These are phyloP conservation scores for Ceratobasidium theobromae DNA, from an alignment of 1,284 basidiomycete species.

Conservation along the genomic window DNA sequence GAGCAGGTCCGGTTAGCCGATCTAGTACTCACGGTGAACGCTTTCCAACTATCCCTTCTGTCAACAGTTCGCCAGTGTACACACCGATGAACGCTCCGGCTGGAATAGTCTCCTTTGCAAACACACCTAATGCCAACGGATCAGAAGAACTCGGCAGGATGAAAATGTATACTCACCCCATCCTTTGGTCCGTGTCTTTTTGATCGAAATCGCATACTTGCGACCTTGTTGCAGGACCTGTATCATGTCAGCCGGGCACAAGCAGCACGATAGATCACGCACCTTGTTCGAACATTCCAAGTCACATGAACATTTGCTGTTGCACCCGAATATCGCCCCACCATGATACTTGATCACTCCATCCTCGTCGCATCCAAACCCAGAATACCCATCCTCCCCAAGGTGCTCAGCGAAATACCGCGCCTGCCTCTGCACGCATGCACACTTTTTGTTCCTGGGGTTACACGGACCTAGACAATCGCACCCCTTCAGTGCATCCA, in stretches of 20 bases:
- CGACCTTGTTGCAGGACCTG: conserved; percentile 84
- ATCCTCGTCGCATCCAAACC: conserved; percentile 66
- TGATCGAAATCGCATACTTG: conserved; percentile 59
- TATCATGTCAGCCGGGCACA: background rate
- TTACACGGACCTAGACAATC: conserved; percentile 72
- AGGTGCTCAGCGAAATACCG: conserved; percentile 42
- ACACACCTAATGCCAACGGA: conserved; percentile 55
- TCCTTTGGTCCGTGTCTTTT: conserved; percentile 56
- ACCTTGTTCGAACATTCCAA: conserved; percentile 82
- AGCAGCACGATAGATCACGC: conserved; percentile 38
- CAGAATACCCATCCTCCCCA: conserved; percentile 38
- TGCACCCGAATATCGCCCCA: conserved; percentile 85
- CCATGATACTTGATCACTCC: conserved; percentile 55
- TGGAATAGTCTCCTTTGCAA: conserved; percentile 64
- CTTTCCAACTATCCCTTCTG: conserved; percentile 62
- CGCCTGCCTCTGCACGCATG: conserved; percentile 63
- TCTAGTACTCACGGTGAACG: conserved; percentile 62
- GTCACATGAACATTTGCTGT: conserved; percentile 76
- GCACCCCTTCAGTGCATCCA: conserved; percentile 62
- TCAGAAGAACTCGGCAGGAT: background rate
- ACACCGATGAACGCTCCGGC: conserved; percentile 75
- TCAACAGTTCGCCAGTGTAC: conserved; percentile 82
- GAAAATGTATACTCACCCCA: conserved; percentile 32
- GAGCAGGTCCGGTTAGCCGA: background rate
- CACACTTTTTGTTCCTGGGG: conserved; percentile 65